Conservation (phyloP, 768 basidiomycete species). For the Serendipita indica region DNA sequence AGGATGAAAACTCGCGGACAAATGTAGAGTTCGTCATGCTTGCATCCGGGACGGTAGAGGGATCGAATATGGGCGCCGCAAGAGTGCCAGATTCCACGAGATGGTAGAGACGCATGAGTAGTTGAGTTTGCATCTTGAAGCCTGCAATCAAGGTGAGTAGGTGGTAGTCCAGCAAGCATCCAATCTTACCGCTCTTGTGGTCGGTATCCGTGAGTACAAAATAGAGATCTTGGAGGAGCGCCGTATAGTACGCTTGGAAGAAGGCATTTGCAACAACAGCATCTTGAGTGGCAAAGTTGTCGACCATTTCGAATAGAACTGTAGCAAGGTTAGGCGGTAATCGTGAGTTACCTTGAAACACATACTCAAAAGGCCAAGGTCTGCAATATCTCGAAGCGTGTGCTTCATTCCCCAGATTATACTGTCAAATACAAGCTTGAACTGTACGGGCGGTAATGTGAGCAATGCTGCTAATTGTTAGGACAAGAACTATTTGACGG, state of each 20-base stretch:
- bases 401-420: conserved; percentile 99
- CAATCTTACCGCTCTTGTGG: conserved; percentile 30
- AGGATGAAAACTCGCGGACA: conserved; percentile 28
- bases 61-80: conserved; percentile 30
- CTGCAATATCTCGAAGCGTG: conserved; percentile 96
- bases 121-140: conserved; percentile 30
- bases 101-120: conserved; percentile 32
- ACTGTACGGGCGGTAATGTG: conserved; percentile 75
- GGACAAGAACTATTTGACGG: conserved; percentile 9
- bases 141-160: conserved; percentile 17
- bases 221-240: conserved; percentile 31
- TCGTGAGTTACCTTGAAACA: not conserved
- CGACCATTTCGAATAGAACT: conserved; percentile 26
- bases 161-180: not conserved
- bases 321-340: not conserved
- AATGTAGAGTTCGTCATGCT: conserved; percentile 27
- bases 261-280: conserved; percentile 30
- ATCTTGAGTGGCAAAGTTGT: conserved; percentile 30
- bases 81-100: conserved; percentile 28
- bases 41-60: conserved; percentile 24
- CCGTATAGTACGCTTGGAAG: conserved; percentile 33
- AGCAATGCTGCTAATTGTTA: conserved; percentile 45
- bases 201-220: conserved; percentile 35
- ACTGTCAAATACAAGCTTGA: conserved; percentile 96
- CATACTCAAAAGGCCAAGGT: conserved; percentile 41